Evolutionary conservation across 225 moss, liverwort and hornwort genomes (phyloP).

Genomic region (Polytrichum formosum): DNA sequence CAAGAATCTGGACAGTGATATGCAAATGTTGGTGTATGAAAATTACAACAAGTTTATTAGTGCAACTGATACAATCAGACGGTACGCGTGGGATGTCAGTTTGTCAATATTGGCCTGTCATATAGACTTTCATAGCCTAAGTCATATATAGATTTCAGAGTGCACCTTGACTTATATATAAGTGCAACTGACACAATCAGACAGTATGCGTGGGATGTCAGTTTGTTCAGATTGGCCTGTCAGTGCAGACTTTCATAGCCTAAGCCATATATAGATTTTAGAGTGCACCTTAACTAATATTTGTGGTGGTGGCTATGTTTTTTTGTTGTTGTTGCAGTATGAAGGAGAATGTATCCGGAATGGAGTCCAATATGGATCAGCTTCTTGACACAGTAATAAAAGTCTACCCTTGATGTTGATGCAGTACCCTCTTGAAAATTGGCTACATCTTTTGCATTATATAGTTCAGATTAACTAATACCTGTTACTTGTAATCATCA

Average conservation of each 20-base stretch:
- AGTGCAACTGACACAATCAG: constrained; percentile 97
- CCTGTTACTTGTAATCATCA: too few species aligned
- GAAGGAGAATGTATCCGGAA: constrained; percentile 93
- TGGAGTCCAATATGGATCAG: constrained; percentile 90
- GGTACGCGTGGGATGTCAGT: constrained; percentile 36
- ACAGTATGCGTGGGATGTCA: constrained; percentile 40
- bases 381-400: constrained; percentile 76
- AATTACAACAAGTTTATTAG: constrained; percentile 98
- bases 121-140: too few species aligned
- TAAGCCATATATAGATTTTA: too few species aligned
- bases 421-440: too few species aligned
- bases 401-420: not conserved
- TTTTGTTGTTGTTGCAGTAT: constrained; percentile 46
- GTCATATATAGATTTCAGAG: too few species aligned
- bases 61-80: constrained; percentile 95
- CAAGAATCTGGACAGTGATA: constrained; percentile 79
- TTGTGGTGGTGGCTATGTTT: constrained; percentile 15
- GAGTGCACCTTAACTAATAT: too few species aligned
- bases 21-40: constrained; percentile 93
- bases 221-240: constrained; percentile 1
- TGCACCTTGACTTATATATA: constrained; percentile 15
- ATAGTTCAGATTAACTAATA: too few species aligned
- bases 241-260: too few species aligned
- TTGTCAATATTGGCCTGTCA: not conserved
- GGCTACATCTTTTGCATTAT: too few species aligned